Evolutionary conservation across 768 basidiomycete genomes (phyloP).

Genomic region (Hemileccinum rubropunctum): DNA sequence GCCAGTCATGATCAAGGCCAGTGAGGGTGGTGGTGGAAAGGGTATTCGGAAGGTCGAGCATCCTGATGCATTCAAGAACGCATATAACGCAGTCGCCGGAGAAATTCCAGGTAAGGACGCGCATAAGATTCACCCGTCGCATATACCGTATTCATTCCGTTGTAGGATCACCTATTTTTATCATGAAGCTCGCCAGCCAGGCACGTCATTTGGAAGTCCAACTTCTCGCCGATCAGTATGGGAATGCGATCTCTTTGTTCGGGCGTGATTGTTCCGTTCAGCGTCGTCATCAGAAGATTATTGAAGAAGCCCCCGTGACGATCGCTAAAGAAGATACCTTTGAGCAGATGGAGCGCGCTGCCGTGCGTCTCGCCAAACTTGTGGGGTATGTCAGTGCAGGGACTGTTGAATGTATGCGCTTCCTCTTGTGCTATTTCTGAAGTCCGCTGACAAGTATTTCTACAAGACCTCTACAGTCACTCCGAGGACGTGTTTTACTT

Average conservation of each 20-base stretch:
- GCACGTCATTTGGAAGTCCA: constrained; percentile 98
- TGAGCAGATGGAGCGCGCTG: constrained; percentile 97
- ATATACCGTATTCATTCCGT: constrained; percentile 4
- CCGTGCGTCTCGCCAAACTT: constrained; percentile 97
- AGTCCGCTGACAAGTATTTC: constrained; percentile 3
- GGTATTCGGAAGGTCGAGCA: constrained; percentile 94
- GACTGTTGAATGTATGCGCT: constrained; percentile 84
- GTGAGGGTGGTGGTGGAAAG: constrained; percentile 98
- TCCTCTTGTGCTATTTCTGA: background rate
- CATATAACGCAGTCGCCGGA: constrained; percentile 88
- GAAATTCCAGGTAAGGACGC: constrained; percentile 87
- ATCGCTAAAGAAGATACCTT: constrained; percentile 92
- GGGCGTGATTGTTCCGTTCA: constrained; percentile 99
- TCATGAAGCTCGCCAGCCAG: constrained; percentile 99
- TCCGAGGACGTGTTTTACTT: constrained; percentile 95
- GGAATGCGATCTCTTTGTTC: constrained; percentile 97
- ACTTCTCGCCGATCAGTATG: constrained; percentile 97
- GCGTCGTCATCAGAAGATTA: constrained; percentile 99
- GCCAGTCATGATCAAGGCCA: constrained; percentile 99
- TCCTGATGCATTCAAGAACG: constrained; percentile 87
- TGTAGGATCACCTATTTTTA: constrained; percentile 93
- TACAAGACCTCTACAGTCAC: constrained; percentile 88
- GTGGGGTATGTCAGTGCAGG: constrained; percentile 99
- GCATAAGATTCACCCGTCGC: background rate
- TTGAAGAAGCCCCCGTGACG: constrained; percentile 98